A percentile compares a stretch with the other conserved stretches of the same genome.
Conservation (phyloP, 371 early-diverging fungal species). For the Rhizopus sp. region DNA sequence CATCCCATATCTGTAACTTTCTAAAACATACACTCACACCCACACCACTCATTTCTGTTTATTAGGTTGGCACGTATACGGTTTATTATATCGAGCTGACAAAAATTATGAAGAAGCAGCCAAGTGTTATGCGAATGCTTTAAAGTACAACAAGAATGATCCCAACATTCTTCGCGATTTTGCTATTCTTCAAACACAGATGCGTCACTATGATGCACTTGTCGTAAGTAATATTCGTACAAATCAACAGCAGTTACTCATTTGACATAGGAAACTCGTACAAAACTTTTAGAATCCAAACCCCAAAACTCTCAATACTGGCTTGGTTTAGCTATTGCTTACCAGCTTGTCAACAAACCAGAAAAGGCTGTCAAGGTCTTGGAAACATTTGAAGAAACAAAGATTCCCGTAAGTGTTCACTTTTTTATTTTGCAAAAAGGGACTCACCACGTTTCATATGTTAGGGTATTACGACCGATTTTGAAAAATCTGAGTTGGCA, state of each 20-base stretch:
- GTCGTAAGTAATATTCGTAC: constrained; percentile 50
- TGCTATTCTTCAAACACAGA: constrained; percentile 85
- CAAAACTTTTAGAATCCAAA: constrained; percentile 68
- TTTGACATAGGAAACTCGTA: constrained; percentile 61
- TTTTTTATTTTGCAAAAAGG: background rate
- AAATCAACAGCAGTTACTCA: background rate
- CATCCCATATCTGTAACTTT: constrained; percentile 81
- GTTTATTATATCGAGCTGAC: constrained; percentile 88
- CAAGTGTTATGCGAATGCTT: constrained; percentile 89
- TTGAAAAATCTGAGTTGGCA: constrained; percentile 77
- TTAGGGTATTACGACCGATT: constrained; percentile 56
- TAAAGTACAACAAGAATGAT: constrained; percentile 91
- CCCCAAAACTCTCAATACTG: constrained; percentile 77
- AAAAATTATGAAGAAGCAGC: constrained; percentile 93
- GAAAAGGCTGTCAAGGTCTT: constrained; percentile 77
- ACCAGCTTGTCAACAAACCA: constrained; percentile 78
- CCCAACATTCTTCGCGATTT: constrained; percentile 89
- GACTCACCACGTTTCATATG: background rate
- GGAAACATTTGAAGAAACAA: constrained; percentile 66
- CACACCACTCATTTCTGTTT: background rate
- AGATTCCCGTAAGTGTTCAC: constrained; percentile 15
- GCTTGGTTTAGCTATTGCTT: constrained; percentile 86
- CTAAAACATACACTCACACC: background rate
- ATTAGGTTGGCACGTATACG: constrained; percentile 96
- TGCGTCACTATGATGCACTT: constrained; percentile 84